These are phyloP conservation scores for Gillenia trifoliata DNA, from an alignment of 306 rosid genomes.

Conservation along the genomic window DNA sequence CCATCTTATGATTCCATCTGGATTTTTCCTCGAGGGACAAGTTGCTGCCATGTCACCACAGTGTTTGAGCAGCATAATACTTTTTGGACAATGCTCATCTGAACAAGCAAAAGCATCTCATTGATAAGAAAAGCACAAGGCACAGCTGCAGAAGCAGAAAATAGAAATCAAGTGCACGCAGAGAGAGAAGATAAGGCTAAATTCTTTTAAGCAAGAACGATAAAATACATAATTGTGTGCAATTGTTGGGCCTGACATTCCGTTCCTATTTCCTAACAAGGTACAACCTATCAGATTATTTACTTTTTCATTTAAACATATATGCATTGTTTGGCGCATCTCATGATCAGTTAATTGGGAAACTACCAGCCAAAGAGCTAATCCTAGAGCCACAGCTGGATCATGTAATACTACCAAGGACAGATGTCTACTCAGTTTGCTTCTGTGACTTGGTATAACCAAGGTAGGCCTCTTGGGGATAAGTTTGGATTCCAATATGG, in stretches of 20 bases:
- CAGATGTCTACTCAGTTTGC: neutral
- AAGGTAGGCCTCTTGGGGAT: conserved; percentile 1
- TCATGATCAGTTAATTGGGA: conserved; percentile 4
- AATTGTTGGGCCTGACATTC: neutral
- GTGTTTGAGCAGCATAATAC: conserved; percentile 68
- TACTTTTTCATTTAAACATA: neutral
- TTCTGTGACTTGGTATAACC: neutral
- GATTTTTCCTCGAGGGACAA: conserved; percentile 30
- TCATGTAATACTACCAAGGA: neutral
- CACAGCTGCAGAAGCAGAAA: neutral
- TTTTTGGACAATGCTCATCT: conserved; percentile 59
- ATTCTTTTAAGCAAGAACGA: neutral
- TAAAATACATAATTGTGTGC: neutral
- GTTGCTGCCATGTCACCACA: conserved; percentile 67
- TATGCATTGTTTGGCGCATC: neutral
- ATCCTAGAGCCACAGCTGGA: conserved; percentile 8
- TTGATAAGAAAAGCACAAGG: conserved; percentile 5
- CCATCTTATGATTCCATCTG: conserved; percentile 62
- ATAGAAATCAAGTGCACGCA: conserved; percentile 9
- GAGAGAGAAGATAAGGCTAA: neutral
- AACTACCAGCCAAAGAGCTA: neutral
- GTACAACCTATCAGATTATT: neutral
- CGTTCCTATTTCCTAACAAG: conserved; percentile 1
- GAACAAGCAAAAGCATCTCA: conserved; percentile 32
- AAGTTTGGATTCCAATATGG: neutral